These are phyloP conservation scores for Sphenostylis stenocarpa DNA, from an alignment of 306 rosid genomes.

Conservation along the genomic window DNA sequence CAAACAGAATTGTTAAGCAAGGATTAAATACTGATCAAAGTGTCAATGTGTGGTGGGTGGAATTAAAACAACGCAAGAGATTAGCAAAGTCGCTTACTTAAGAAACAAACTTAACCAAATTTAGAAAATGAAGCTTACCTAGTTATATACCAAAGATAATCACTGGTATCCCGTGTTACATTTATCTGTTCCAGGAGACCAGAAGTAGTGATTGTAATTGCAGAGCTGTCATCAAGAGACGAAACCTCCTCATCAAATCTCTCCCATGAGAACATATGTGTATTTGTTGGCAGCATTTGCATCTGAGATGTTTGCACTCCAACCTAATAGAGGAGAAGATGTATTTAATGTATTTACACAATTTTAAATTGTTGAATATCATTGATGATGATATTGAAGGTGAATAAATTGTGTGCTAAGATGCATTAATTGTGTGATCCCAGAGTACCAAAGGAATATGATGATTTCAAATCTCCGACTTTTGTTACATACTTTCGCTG, in stretches of 20 bases:
- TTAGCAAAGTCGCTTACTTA: neutral
- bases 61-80: neutral
- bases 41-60: neutral
- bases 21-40: neutral
- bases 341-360: conserved; percentile 26
- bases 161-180: conserved; percentile 87
- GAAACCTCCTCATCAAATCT: conserved; percentile 78
- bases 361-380: neutral
- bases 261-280: conserved; percentile 78
- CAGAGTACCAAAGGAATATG: conserved; percentile 11
- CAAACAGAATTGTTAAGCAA: neutral
- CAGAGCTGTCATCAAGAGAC: conserved; percentile 65
- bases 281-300: conserved; percentile 87
- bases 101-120: conserved; percentile 23
- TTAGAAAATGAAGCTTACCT: conserved; percentile 59
- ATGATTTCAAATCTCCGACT: conserved; percentile 9
- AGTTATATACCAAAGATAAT: conserved; percentile 95
- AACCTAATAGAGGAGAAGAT: conserved; percentile 51
- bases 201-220: conserved; percentile 56
- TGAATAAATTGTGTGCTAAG: conserved; percentile 16
- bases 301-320: conserved; percentile 98
- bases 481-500: conserved; percentile 74
- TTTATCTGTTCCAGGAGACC: conserved; percentile 98
- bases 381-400: conserved; percentile 6
- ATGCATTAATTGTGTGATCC: conserved; percentile 20